Base-by-base conservation (phyloP, 169 alveolate species). In the Cryptosporidium muris region DNA sequence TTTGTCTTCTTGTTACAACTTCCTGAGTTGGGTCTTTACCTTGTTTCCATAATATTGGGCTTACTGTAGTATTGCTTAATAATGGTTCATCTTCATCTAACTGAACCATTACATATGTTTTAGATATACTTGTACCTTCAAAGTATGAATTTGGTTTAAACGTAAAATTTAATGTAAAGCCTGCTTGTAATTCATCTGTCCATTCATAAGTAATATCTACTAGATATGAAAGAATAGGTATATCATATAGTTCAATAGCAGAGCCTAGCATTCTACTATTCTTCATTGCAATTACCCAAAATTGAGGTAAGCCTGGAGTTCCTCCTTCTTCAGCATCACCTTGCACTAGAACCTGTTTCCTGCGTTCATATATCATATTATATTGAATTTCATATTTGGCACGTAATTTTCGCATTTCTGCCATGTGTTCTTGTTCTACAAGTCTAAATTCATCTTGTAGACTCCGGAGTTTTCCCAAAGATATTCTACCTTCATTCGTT, bases 101-200 rank as follows among this genome's bases (percentile, higher is more conserved):
- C 25, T 40, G 51, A 6, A 67, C 58, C 65, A 90, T 81, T 5
- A 56, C 64, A 43, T 88, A 89, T 43, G 63, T 85, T 63, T 88
- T 90, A 12, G 60, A 64, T 25, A 88, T 65, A 40, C 60, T 82
- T 6, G 88, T 42, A 40, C 89, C 85, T 4, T 64, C 82, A 51
- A 90, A 90, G 63, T 54, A 90, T 14, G 90, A 89, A 47, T 90
- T 90, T 49, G 88, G 85, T 38, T 80, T 81, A 51, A 90, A 90
- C 38, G 54, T 65, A 47, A 90, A 90, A 14, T 67, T 52, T 34
- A 90, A 48, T 9, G 81, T 80, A 67, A 90, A 90, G 14, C 90
- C 88, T 65, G 89, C 85, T 54, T 68, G 90, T 49, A 82, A 63
- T 2, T 82, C 81, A 16, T 82, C 51, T 7, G 81, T 88, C 81